A percentile compares a stretch with the other conserved stretches of the same genome.
These are phyloP conservation scores for Pezicula radicicola DNA, from an alignment of 2,329 filamentous ascomycete genomes.

Conservation along the genomic window DNA sequence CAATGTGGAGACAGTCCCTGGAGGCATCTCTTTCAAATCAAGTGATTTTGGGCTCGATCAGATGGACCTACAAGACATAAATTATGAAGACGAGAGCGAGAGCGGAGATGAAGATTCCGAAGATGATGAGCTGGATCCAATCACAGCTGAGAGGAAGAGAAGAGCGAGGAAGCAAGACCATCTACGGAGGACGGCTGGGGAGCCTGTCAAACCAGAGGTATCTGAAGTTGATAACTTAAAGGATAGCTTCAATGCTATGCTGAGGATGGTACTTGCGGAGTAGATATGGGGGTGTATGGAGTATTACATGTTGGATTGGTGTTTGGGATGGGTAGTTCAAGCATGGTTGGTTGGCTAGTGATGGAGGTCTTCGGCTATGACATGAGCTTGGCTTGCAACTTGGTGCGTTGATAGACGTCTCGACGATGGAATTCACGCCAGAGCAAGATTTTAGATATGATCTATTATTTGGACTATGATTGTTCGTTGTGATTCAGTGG, in stretches of 20 bases:
- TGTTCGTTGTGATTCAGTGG: no score
- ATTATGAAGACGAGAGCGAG: constrained; percentile 71
- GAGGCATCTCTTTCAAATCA: constrained; percentile 63
- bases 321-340: neutral
- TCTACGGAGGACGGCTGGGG: constrained; percentile 75
- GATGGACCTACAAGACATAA: constrained; percentile 82
- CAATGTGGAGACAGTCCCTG: constrained; percentile 45
- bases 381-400: neutral
- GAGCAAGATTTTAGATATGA: no score
- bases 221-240: constrained; percentile 75
- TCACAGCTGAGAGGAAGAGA: constrained; percentile 78
- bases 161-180: constrained; percentile 76
- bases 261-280: constrained; percentile 76
- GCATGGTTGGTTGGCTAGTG: no score
- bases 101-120: constrained; percentile 61
- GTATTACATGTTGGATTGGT: neutral
- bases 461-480: no score
- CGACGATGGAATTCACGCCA: neutral
- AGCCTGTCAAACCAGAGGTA: constrained; percentile 79
- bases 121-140: constrained; percentile 81
- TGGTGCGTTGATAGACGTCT: neutral
- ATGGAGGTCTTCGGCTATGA: no score
- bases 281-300: constrained; percentile 34
- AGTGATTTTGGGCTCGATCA: constrained; percentile 88
- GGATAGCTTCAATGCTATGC: constrained; percentile 77